Base-by-base conservation (phyloP, 495 filamentous ascomycete genomes). In the Neurospora sp. region DNA sequence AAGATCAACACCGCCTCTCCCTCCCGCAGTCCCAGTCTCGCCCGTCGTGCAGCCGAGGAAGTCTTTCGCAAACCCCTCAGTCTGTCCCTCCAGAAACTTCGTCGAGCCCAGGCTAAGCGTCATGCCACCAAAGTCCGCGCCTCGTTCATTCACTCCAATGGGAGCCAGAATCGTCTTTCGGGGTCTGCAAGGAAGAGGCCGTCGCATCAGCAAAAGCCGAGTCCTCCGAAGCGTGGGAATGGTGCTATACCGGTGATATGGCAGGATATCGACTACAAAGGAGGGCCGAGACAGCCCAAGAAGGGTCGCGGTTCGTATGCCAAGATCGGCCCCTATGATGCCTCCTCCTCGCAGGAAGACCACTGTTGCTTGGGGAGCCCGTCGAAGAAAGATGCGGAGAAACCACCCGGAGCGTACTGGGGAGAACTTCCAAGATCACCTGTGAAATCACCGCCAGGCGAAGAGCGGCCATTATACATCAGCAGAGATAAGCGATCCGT, bases 41-140 rank as follows among this genome's bases (percentile, higher is more conserved):
- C 76, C 59, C 81, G 81, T 38, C 73, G 74, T 74, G 82, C 85
- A 22, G 78, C 82, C 45, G 76, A 81, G 71, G 73, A 82, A 72
- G 78, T 78, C 72, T 78, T 81, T 73, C 75, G 75, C 68, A 77
- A 70, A 37, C 81, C 81, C 35, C 75, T 84, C 69, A 76, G 76
- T 70, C 76, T 77, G 22, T 75, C 76, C 5, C 68, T 79, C 1
- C 70, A 77, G n/a, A 76, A 76, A 27, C 74, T 81, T 4, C 79
- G 78, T 18, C 78, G 77, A 5, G 75, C 77, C 1, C 79, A 79
- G 71, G 72, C 73, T 7, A 77, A 73, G 59, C 75, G 73, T 8
- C 27, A 65, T 35, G 53, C 70, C 22, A 74, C 71, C 75, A 80
- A 73, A 70, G 73, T 77, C 31, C 79, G 76, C 22, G 72, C 79